phyloP scores from a whole-genome alignment of 139 green algal genomes.

The Bryopsis sp. region DNA sequence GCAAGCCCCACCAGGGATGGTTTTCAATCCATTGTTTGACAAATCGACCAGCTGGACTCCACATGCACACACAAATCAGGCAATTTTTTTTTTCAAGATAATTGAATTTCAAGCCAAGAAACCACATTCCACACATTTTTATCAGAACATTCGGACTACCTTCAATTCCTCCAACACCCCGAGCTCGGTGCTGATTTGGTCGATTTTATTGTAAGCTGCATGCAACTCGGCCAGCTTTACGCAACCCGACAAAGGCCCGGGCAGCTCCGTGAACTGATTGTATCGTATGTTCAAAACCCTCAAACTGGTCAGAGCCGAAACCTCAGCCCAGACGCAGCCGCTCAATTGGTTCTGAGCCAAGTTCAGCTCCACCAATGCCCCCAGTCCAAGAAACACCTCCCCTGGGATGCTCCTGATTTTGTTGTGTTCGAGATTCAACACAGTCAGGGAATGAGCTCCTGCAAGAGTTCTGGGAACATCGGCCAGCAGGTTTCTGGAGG shows the following conservation, averaged over 20 bases:
- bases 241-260: constrained; percentile 28
- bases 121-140: background rate
- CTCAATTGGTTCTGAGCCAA: constrained; percentile 13
- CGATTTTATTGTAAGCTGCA: constrained; percentile 29
- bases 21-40: constrained; percentile 1
- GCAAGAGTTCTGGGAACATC: constrained; percentile 22
- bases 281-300: constrained; percentile 23
- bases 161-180: background rate
- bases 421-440: constrained; percentile 37
- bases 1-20: constrained; percentile 19
- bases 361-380: background rate
- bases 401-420: constrained; percentile 15
- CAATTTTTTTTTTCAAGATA: background rate
- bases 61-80: background rate
- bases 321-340: background rate
- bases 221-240: constrained; percentile 37
- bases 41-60: constrained; percentile 4
- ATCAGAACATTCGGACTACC: background rate
- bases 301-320: constrained; percentile 2
- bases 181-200: background rate
- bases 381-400: background rate
- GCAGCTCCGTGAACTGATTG: constrained; percentile 37
- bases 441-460: constrained; percentile 20
- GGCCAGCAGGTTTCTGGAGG: constrained; percentile 31
- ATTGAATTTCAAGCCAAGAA: background rate